phyloP scores from a whole-genome alignment of 345 rosid species.

The Melastoma malabathricum region DNA sequence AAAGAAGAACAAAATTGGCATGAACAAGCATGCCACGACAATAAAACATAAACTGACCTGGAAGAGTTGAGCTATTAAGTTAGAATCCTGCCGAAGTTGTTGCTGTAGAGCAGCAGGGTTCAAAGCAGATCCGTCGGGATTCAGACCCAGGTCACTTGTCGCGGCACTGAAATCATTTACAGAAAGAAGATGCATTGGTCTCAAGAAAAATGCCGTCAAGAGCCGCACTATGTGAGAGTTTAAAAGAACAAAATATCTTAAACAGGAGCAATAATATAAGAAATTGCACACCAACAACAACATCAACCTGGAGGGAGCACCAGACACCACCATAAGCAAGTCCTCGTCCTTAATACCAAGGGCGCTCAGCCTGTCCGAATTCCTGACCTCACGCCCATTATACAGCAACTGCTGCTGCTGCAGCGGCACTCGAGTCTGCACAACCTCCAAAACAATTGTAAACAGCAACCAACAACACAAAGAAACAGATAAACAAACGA shows the following conservation, averaged over 20 bases:
- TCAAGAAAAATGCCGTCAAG: no score
- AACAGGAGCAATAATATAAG: neutral
- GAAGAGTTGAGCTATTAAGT: constrained; percentile 65
- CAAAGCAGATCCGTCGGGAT: constrained; percentile 89
- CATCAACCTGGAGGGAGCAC: constrained; percentile 34
- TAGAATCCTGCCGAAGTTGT: constrained; percentile 56
- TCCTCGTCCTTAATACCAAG: constrained; percentile 87
- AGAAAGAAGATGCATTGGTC: no score
- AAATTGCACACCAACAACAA: neutral
- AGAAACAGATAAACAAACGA: no score
- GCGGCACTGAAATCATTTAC: constrained; percentile 34
- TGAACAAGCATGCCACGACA: no score
- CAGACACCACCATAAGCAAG: constrained; percentile 81
- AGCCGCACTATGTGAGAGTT: no score
- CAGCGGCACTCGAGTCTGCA: constrained; percentile 69
- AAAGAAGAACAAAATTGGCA: no score
- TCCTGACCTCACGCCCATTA: constrained; percentile 73
- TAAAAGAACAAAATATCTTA: no score
- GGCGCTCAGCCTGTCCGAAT: constrained; percentile 64
- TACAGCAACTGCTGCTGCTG: constrained; percentile 81
- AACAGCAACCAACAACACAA: neutral
- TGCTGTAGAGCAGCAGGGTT: constrained; percentile 89
- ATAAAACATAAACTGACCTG: constrained; percentile 30
- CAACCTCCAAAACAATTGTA: constrained; percentile 1
- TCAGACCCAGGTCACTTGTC: constrained; percentile 36